These are phyloP conservation scores for Prunella vulgaris DNA, from an alignment of 257 asterid species.

Conservation along the genomic window DNA sequence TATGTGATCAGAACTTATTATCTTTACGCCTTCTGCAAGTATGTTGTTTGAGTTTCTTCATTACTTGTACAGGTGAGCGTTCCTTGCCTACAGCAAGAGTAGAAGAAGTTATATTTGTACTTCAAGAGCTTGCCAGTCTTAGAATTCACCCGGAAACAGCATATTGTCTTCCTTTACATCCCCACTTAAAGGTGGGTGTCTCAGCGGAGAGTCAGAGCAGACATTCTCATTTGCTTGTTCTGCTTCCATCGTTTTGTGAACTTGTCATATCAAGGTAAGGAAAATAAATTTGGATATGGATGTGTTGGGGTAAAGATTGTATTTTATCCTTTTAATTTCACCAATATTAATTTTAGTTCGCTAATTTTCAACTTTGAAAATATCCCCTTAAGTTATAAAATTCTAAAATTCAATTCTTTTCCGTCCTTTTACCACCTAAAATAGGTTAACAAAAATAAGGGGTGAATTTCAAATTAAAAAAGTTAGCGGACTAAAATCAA, in stretches of 20 bases:
- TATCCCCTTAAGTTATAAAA: too few species aligned
- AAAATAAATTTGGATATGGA: constrained; percentile 6
- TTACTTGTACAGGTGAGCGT: constrained; percentile 53
- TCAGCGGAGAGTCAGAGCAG: constrained; percentile 34
- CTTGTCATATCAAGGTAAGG: constrained; percentile 89
- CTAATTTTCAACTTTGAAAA: too few species aligned
- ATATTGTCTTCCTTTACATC: constrained; percentile 64
- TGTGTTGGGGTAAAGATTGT: background rate
- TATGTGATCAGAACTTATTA: constrained; percentile 28
- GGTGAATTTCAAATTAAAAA: too few species aligned
- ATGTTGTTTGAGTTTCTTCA: constrained; percentile 10
- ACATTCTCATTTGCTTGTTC: constrained; percentile 77
- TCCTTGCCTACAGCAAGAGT: constrained; percentile 80
- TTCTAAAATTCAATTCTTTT: too few species aligned
- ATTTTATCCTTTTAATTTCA: too few species aligned
- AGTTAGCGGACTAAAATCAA: too few species aligned
- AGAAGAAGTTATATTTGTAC: constrained; percentile 80
- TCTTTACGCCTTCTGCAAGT: background rate
- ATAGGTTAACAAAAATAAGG: too few species aligned
- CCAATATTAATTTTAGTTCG: too few species aligned
- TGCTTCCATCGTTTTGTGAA: constrained; percentile 86
- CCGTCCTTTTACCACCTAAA: too few species aligned
- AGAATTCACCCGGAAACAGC: constrained; percentile 74
- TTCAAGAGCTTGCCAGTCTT: constrained; percentile 79
- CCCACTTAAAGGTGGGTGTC: constrained; percentile 48